phyloP scores from a whole-genome alignment of 148 eudicot species.

The Rhododendron williamsianum region DNA sequence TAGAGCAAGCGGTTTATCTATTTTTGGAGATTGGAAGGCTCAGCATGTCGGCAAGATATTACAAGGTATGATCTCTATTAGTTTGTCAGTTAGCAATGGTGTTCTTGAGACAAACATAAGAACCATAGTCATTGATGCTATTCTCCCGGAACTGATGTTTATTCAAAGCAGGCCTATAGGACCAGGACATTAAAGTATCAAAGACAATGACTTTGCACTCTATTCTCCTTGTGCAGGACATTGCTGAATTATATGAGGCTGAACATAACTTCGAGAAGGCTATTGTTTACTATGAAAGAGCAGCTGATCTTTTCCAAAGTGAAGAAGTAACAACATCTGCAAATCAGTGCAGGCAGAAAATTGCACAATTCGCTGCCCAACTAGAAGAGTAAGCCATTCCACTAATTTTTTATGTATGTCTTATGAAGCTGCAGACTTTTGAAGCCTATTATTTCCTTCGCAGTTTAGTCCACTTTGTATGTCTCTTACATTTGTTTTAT shows the following conservation, averaged over 20 bases:
- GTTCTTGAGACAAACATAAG: not conserved
- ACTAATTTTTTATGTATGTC: not conserved
- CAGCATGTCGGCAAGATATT: slow-evolving; percentile 82
- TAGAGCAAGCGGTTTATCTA: slow-evolving; percentile 61
- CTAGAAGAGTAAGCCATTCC: slow-evolving; percentile 59
- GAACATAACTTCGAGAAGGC: slow-evolving; percentile 51
- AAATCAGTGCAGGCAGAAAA: slow-evolving; percentile 69
- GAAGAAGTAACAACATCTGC: slow-evolving; percentile 69
- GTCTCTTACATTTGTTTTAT: not conserved
- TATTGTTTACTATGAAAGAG: slow-evolving; percentile 49
- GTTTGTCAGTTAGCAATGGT: not conserved
- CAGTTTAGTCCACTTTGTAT: not conserved
- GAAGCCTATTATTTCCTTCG: not conserved
- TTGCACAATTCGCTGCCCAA: slow-evolving; percentile 78
- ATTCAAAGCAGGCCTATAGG: not conserved
- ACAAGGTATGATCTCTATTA: slow-evolving; percentile 50
- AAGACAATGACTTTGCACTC: not conserved
- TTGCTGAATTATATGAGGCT: slow-evolving; percentile 61
- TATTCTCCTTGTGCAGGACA: slow-evolving; percentile 42
- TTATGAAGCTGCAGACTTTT: not conserved
- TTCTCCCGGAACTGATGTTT: not conserved
- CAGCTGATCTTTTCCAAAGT: slow-evolving; percentile 69
- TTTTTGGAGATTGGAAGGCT: slow-evolving; percentile 88
- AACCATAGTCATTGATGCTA: not conserved
- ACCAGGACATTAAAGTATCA: not conserved